Evolutionary conservation across 2,329 filamentous ascomycete species (phyloP), one percentile per base, ranked within the genome.

Genomic region (Cylindrodendrum hubeiense): DNA sequence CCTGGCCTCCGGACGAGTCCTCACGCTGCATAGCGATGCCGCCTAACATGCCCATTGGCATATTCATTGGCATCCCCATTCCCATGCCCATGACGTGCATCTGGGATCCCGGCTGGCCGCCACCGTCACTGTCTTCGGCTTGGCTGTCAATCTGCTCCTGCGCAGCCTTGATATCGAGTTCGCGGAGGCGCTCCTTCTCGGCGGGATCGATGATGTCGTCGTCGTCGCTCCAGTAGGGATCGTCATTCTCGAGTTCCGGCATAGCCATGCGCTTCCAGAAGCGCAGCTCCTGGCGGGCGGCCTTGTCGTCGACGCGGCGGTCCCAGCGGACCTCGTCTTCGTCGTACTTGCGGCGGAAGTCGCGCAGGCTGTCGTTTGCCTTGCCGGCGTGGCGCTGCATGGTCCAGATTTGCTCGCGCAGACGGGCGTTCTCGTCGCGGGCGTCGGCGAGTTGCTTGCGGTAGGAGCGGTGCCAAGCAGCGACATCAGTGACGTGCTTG

Each of bases 181-280:
- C 85, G 49, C 77, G 79, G 55, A 87, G 74, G 39, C 89, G 80
- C 70, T 83, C 80, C 81, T 90, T 90, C 79, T 90, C 88, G 15
- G 85, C 83, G 0, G 83, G 80, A 64, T 91, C 89, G 26, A 91
- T 83, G 22, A 91, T 77, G 70, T 91, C 89, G 71, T 91, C 89
- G 68, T 91, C 89, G 62, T 88, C 88, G 73, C 88, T 90, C 84
- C 87, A 90, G 74, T 84, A 89, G 2, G 85, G 81, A 53, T 90
- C 88, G 44, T 89, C 85, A 24, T 90, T 88, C 9, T 84, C 79
- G 39, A 90, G 77, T 61, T 88, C 83, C 10, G 87, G 88, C 84
- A 91, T 86, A 15, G 89, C 89, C 82, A 90, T 84, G 44, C 89
- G 82, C 79, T 91, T 91, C 89, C 89, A 91, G 77, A 89, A 90